Base-by-base conservation (phyloP, 176 grass and related monocot genomes). In the Phyllostachys edulis region DNA sequence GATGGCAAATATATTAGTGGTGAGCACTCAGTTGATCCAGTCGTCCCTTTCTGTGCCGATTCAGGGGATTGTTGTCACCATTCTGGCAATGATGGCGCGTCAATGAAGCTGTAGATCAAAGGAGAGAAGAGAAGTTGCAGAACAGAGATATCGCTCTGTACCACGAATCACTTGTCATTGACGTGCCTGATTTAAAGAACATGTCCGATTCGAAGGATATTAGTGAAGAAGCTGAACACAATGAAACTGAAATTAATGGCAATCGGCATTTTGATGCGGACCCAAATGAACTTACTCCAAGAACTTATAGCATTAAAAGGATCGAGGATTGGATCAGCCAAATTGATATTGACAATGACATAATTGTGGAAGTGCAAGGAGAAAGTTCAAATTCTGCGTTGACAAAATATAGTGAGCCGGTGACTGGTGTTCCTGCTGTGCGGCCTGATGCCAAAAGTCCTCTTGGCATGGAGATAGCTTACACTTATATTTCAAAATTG, bases 401-500 rank as follows among this genome's bases (percentile, higher is more conserved):
- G 54, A 14, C 49, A 23, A 89, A 86, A 70, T 76, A 24, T 75
- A 61, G 47, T 46, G 73, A 83, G n/a, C 79, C 78, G 4, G 54
- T 71, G 27, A 38, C 73, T 56, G 13, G 87, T 54, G 74, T 82
- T 85, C 63, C 73, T 87, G 50, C 82, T 84, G 84, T 84, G 46
- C 67, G 84, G 20, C 80, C 82, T 77, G 85, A 87, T 87, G 84
- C 80, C 54, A 87, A 90, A 90, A 84, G 75, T 77, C 90, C 85
- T 75, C 80, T 94, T 73, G 93, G 93, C 73, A 95, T 95, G 91
- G 91, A 92, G 41, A 89, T 93, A 77, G 96, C 93, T 23, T 95
- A 98, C 82, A 92, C 87, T 68, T 98, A 95, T 77, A 93, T 95
- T 75, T 98, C 96, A 42, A 93, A 92, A 55, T 80, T 98, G 71